Conservation (phyloP, 495 filamentous ascomycete genomes). For the Letharia columbiana region DNA sequence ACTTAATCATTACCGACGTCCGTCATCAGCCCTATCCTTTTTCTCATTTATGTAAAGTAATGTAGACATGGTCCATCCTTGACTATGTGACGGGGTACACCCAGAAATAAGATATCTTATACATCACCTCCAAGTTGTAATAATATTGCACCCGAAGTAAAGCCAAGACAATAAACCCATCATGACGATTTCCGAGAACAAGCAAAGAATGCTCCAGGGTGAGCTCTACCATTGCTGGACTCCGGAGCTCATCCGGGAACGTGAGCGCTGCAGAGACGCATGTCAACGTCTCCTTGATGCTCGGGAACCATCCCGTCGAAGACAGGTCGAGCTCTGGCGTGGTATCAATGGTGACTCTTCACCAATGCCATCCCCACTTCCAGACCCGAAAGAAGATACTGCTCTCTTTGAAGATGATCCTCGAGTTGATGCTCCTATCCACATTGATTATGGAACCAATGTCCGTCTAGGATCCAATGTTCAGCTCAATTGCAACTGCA, state of each 20-base stretch:
- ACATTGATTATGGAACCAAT: background rate
- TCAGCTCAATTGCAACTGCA: conserved; percentile 28
- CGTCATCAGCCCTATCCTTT: too few relatives aligned
- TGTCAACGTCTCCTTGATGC: background rate
- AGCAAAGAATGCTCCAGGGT: background rate
- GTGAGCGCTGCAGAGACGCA: background rate
- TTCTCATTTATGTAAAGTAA: too few relatives aligned
- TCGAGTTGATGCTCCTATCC: background rate
- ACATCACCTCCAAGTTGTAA: too few relatives aligned
- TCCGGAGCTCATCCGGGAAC: background rate
- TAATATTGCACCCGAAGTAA: too few relatives aligned
- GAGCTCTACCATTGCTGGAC: background rate
- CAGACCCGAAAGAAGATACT: background rate
- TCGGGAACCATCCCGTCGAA: background rate
- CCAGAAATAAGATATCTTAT: too few relatives aligned
- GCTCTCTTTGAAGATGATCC: background rate
- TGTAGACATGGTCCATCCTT: too few relatives aligned
- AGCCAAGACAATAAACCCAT: background rate
- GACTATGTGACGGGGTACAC: too few relatives aligned
- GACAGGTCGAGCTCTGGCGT: background rate
- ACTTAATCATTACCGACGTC: too few relatives aligned
- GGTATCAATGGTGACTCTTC: background rate
- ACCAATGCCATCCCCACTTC: background rate
- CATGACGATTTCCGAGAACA: background rate
- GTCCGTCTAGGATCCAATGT: background rate